Base-by-base conservation (phyloP, 2,329 filamentous ascomycete genomes). In the Exophiala aquamarina region DNA sequence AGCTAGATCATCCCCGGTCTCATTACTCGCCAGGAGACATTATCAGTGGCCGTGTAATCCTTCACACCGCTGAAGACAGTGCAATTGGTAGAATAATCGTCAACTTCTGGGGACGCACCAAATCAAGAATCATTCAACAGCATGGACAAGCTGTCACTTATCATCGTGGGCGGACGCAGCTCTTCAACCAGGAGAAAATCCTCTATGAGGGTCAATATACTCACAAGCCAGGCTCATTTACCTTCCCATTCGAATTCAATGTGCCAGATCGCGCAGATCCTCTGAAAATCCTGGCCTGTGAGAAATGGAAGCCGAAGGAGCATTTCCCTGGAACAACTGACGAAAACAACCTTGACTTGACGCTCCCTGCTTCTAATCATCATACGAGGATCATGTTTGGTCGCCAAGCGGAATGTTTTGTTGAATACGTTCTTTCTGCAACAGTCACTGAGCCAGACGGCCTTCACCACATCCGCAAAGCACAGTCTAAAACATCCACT, bases 131-230 rank as follows among this genome's bases (percentile, higher is more conserved):
- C 47, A 43, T 49, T 17, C 50, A 56, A 40, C 47, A 49, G 13
- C 43, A 56, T 28, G 50, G 54, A 17, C 48, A 58, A 19, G 36
- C 43, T 5, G 53, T 48, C 21, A 52, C 42, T 23, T 39, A 45
- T 20, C 45, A 51, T 23, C 54, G 53, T 17, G 53, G 50, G 2
- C 54, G 56, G 14, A 51, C 49, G 10, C 44, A 41, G 21, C 39
- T 54, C 19, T 58, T 58, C 49, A 43, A 50, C 19, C 32, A 48
- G 18, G 41, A 54, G 21, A 17, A 47, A 19, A 26, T 46, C 17
- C 46, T 58, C 9, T 58, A 56, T 34, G 41, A 54, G 35, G 50
- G 53, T 13, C 49, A 56, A 34, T 55, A 56, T 41, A 58, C 53
- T 3, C 50, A 58, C 38, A 52, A 53, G 31, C 45, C 55, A 9